Conservation (phyloP, 148 eudicot species). For the Amaranthus hypochondriacus region DNA sequence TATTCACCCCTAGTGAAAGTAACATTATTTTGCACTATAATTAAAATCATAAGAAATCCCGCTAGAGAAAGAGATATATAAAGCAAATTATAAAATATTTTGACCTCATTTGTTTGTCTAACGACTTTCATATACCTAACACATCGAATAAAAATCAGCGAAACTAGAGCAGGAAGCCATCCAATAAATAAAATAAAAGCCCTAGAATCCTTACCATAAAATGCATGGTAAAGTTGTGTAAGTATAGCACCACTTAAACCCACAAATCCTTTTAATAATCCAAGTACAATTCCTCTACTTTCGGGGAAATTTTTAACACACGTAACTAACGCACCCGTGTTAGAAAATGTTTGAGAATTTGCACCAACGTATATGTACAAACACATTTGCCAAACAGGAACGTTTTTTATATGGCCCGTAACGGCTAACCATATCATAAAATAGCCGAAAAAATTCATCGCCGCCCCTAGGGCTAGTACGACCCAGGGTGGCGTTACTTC, state of each 20-base stretch:
- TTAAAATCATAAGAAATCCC: slow-evolving; percentile 25
- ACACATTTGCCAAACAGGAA: slow-evolving; percentile 31
- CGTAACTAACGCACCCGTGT: slow-evolving; percentile 33
- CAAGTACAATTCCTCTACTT: slow-evolving; percentile 28
- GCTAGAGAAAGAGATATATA: slow-evolving; percentile 29
- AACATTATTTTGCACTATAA: slow-evolving; percentile 21
- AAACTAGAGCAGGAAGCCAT: slow-evolving; percentile 26
- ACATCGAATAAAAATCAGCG: slow-evolving; percentile 17
- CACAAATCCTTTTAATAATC: slow-evolving; percentile 31
- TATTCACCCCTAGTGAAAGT: slow-evolving; percentile 20
- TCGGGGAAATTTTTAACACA: slow-evolving; percentile 37
- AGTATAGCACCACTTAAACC: slow-evolving; percentile 35
- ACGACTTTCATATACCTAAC: slow-evolving; percentile 20
- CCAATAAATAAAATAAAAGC: slow-evolving; percentile 27
- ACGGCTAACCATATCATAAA: slow-evolving; percentile 32
- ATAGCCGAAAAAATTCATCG: slow-evolving; percentile 28
- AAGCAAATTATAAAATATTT: slow-evolving; percentile 28
- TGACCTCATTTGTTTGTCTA: slow-evolving; percentile 19
- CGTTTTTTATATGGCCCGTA: slow-evolving; percentile 10
- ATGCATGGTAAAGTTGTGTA: slow-evolving; percentile 31
- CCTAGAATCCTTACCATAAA: slow-evolving; percentile 21
- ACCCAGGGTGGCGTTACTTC: slow-evolving; percentile 33
- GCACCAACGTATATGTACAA: slow-evolving; percentile 22
- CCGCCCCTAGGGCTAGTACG: slow-evolving; percentile 19
- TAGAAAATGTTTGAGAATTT: slow-evolving; percentile 26